Percentiles rank a stretch among this genome's conserved stretches.
Conservation (phyloP, 805 yeast genomes). For the Alloascoidea hylecoeti region DNA sequence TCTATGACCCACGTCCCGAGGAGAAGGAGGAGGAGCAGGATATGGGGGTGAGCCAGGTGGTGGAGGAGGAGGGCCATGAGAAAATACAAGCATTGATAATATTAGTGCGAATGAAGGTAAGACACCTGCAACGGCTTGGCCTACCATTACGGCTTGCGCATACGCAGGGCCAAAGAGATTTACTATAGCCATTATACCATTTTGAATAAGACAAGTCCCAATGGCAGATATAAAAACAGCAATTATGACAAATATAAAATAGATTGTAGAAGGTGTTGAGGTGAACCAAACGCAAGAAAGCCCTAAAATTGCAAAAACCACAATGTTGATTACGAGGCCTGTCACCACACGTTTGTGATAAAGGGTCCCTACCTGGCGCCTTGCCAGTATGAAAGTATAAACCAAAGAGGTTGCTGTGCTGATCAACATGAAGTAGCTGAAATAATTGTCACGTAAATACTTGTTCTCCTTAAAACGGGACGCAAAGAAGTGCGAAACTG, state of each 20-base stretch:
- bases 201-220: constrained; percentile 77
- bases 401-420: constrained; percentile 57
- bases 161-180: constrained; percentile 61
- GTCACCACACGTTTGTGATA: constrained; percentile 38
- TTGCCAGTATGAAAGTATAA: constrained; percentile 48
- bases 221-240: constrained; percentile 53
- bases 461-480: constrained; percentile 32
- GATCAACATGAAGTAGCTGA: constrained; percentile 80
- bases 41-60: background rate
- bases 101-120: constrained; percentile 67
- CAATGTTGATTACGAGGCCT: constrained; percentile 29
- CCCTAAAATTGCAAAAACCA: background rate
- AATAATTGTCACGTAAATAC: constrained; percentile 34
- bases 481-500: constrained; percentile 74
- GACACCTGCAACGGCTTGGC: constrained; percentile 91
- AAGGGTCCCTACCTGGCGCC: constrained; percentile 47
- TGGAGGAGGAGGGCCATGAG: background rate
- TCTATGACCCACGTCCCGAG: too few species aligned
- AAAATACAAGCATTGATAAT: constrained; percentile 28
- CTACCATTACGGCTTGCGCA: constrained; percentile 88
- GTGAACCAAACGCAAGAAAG: background rate
- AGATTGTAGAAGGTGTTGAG: constrained; percentile 6
- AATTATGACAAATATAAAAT: constrained; percentile 38
- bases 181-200: constrained; percentile 80
- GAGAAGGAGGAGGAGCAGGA: background rate